Percentiles rank a stretch among this genome's conserved stretches.
These are phyloP conservation scores for Castanea mollissima DNA, from an alignment of 306 rosid genomes.

Conservation along the genomic window DNA sequence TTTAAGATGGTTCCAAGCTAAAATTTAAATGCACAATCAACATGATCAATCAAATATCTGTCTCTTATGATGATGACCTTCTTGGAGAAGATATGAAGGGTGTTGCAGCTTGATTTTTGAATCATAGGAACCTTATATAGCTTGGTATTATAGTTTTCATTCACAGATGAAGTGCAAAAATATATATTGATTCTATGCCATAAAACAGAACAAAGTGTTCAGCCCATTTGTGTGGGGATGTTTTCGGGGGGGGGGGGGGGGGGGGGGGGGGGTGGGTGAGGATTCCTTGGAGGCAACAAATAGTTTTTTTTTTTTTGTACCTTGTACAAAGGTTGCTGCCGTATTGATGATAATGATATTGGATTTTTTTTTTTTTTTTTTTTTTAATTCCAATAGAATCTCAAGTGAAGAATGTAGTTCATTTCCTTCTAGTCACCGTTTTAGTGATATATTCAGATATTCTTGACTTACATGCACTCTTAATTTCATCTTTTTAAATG, in stretches of 20 bases:
- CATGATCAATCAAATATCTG: conserved; percentile 43
- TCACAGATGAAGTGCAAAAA: not conserved
- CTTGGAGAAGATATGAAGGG: conserved; percentile 40
- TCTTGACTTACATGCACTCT: not conserved
- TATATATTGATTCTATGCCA: not conserved
- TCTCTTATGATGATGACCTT: conserved; percentile 75
- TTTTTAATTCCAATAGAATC: not conserved
- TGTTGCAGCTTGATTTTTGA: conserved; percentile 24
- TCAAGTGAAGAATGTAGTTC: not conserved
- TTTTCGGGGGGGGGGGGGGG: too few species aligned
- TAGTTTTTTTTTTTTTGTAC: too few species aligned
- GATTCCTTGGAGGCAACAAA: not conserved
- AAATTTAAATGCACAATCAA: conserved; percentile 30
- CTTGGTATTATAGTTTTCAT: not conserved
- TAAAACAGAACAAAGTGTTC: not conserved
- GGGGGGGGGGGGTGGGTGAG: too few species aligned
- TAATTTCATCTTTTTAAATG: not conserved
- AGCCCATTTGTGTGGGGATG: not conserved
- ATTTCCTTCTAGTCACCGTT: not conserved
- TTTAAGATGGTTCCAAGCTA: conserved; percentile 10
- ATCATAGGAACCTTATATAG: not conserved
- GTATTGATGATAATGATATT: not conserved
- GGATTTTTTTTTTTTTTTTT: not conserved
- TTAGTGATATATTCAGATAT: not conserved
- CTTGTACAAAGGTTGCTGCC: too few species aligned